Evolutionary conservation across 2,329 filamentous ascomycete genomes (phyloP), one percentile per base, ranked within the genome.

Genomic region (Macroventuria anomochaeta): DNA sequence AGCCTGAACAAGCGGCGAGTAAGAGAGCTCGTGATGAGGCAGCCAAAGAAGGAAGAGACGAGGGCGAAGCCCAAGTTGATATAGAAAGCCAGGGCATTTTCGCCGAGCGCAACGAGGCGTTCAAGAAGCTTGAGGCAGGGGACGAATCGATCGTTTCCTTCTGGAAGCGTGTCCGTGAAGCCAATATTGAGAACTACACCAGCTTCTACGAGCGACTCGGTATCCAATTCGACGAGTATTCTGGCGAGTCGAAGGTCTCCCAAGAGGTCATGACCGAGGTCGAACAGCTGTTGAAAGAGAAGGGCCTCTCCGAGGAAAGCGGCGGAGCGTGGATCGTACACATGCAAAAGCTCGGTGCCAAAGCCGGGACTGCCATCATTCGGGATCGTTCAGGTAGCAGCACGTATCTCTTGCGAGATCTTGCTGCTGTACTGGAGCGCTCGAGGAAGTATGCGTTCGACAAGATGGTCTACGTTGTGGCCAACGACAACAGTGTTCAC

Each of bases 391-490:
- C 90, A 59, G 89, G 89, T 49, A 91, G 88, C 11, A 88, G 88
- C 33, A 82, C 91, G 28, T 93, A 93, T 70, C 81, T 93, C 39
- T 90, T 90, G 43, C 85, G 89, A 61, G 89, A 93, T 72, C 88
- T 93, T 58, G 88, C 86, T 62, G 88, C 91, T 67, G 83, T 90
- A 23, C 76, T 91, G 46, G 83, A 86, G 66, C 84, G 89, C 50
- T 77, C 84, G 40, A 79, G 86, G 18, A 81, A 83, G 66, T 76
- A 77, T 75, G 72, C 85, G 10, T 91, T 90, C 64, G 88, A 92
- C 75, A 85, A 90, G 70, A 90, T 92, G 88, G 88, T 91, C 57
- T 92, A 91, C 66, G 88, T 92, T 8, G 85, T 91, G 25, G 88
- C 88, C 1, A 86, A 83, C 18, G 84, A 87, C 59, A 88, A 92